These are phyloP conservation scores for Aspergillus fructus DNA, from an alignment of 2,329 filamentous ascomycete genomes.

Conservation along the genomic window DNA sequence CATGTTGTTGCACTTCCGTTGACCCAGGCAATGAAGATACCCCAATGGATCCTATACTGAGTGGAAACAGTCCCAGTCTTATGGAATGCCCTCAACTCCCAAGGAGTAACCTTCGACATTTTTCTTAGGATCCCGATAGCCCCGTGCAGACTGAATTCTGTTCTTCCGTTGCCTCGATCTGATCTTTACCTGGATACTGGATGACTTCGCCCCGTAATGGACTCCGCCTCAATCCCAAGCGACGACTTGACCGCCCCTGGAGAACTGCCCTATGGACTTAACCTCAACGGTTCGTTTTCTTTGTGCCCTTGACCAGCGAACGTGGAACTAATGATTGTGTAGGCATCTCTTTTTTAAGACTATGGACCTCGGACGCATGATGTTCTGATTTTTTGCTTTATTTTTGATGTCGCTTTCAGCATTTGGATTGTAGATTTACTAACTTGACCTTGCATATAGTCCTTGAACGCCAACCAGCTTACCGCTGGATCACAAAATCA, in stretches of 20 bases:
- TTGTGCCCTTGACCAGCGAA: neutral
- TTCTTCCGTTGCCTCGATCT: neutral
- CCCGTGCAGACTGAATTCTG: neutral
- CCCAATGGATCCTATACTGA: slow-evolving; percentile 1
- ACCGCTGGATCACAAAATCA: slow-evolving; percentile 25
- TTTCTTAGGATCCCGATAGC: neutral
- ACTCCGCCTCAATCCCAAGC: neutral
- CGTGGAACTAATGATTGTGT: neutral
- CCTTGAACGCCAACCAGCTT: slow-evolving; percentile 21
- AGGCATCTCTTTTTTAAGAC: neutral
- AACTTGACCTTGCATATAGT: slow-evolving; percentile 32
- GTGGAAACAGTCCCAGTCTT: slow-evolving; percentile 10
- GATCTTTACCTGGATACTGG: neutral
- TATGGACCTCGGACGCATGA: slow-evolving; percentile 21
- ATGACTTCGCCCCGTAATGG: slow-evolving; percentile 5
- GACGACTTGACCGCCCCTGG: neutral
- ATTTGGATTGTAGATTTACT: slow-evolving; percentile 30
- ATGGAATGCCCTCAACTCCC: neutral
- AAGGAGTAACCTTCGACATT: neutral
- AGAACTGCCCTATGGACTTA: neutral
- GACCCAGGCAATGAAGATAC: slow-evolving; percentile 1
- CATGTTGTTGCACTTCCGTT: slow-evolving; percentile 14
- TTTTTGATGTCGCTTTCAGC: slow-evolving; percentile 11
- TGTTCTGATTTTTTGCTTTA: slow-evolving; percentile 15
- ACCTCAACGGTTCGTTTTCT: slow-evolving; percentile 5